Evolutionary conservation across 208 protist genomes (phyloP), one percentile per base, ranked within the genome.

Genomic region (Polymyxa betae): DNA sequence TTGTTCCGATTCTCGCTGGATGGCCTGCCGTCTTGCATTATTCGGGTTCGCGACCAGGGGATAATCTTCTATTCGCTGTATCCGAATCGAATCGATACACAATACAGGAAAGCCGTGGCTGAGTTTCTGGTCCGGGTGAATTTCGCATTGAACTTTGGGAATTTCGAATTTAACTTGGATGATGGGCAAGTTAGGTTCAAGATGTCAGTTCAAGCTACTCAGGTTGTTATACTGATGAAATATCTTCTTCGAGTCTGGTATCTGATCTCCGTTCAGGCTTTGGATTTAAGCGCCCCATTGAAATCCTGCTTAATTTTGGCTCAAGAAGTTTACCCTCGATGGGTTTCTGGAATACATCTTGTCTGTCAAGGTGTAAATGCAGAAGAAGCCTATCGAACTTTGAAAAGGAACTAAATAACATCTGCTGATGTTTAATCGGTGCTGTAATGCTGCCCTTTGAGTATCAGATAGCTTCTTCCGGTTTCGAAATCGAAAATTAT

Each of bases 161-260:
- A 82, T 43, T 82, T 82, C 72, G 72, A 82, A n/a, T 82, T 82
- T n/a, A 82, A 82, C n/a, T 82, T 82, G 16, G 72, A 35, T 35
- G 72, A 82, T n/a, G 72, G 72, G 16, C 72, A 82, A 43, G 40
- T 82, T n/a, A 5, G 72, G 35, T 82, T 82, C 72, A 82, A 82
- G n/a, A 82, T 82, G 72, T 82, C 72, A n/a, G 72, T 82, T 82
- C 72, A 82, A n/a, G 5, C 72, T 12, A 43, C 72, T 82, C 72
- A 82, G 72, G 72, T 82, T 43, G 40, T n/a, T n/a, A 35, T 35
- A 35, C 5, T 82, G 5, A 5, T 5, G 16, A 5, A 45, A 20
- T 82, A 43, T 20, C n/a, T 38, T 40, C 12, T 82, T 45, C 72
- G 72, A 45, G 16, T 12, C 35, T 40, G 5, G 24, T 60, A 38